These are phyloP conservation scores for Talaromyces atroroseus DNA, from an alignment of 2,329 filamentous ascomycete genomes.

Conservation along the genomic window DNA sequence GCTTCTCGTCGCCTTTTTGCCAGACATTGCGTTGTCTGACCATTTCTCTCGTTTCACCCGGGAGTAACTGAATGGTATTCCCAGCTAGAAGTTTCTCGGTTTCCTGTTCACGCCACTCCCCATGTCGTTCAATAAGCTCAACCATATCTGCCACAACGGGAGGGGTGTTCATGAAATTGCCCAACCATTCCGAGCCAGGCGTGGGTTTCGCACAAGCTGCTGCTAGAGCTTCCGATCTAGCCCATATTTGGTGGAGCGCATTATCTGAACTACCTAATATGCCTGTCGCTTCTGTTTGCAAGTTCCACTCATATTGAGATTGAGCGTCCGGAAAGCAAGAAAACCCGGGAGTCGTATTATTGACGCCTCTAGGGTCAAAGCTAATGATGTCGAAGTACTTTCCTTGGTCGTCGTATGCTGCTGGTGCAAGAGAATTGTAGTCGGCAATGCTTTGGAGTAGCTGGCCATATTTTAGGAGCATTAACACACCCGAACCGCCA, in stretches of 20 bases:
- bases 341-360: conserved; percentile 23
- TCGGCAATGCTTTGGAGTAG: conserved; percentile 26
- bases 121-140: conserved; percentile 21
- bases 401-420: conserved; percentile 15
- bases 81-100: conserved; percentile 8
- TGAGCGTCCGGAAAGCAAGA: conserved; percentile 21
- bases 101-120: conserved; percentile 18
- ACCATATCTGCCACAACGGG: conserved; percentile 15
- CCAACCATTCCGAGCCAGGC: conserved; percentile 7
- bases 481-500: not conserved
- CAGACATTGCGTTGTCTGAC: conserved; percentile 15
- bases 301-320: conserved; percentile 10
- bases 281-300: conserved; percentile 12
- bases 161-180: conserved; percentile 14
- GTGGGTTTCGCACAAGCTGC: not conserved
- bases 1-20: conserved; percentile 12
- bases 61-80: not conserved
- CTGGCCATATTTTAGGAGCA: conserved; percentile 25
- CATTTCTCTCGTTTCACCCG: not conserved
- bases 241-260: conserved; percentile 6
- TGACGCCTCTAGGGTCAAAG: conserved; percentile 30
- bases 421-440: conserved; percentile 1
- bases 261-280: conserved; percentile 4
- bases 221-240: not conserved
- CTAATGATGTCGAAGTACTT: conserved; percentile 32